phyloP scores from a whole-genome alignment of 2,329 filamentous ascomycete species.

The Penicillium verrucosum region DNA sequence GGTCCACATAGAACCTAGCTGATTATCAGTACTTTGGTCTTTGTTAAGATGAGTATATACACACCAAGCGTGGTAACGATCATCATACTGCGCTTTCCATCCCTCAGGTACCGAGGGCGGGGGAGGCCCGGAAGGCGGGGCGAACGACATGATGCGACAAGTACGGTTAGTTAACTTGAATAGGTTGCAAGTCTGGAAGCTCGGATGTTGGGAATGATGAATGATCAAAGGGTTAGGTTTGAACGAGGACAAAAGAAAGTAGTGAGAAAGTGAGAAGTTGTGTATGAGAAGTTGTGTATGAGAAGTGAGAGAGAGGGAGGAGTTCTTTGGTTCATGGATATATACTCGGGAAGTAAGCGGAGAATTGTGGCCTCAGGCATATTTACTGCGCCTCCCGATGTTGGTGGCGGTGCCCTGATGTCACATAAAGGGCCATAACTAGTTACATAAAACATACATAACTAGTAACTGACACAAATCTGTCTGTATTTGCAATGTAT shows the following conservation, averaged over 20 bases:
- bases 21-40: neutral
- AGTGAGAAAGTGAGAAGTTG: too few relatives aligned
- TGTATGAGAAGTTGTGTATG: neutral
- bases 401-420: slow-evolving; percentile 20
- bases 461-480: too few relatives aligned
- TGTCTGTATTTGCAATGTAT: too few relatives aligned
- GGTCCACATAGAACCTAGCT: slow-evolving; percentile 83
- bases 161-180: neutral
- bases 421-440: neutral
- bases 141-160: slow-evolving; percentile 34
- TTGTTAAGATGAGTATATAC: neutral
- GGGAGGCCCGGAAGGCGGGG: slow-evolving; percentile 50
- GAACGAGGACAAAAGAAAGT: neutral
- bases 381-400: slow-evolving; percentile 6
- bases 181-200: neutral
- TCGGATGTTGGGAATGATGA: neutral
- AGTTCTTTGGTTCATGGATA: neutral
- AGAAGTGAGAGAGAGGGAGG: neutral
- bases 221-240: neutral
- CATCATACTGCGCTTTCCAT: slow-evolving; percentile 83
- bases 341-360: slow-evolving; percentile 3
- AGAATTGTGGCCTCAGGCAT: slow-evolving; percentile 7
- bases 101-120: slow-evolving; percentile 67
- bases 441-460: too few relatives aligned
- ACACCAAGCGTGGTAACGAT: slow-evolving; percentile 81